Conservation (phyloP, 176 grass and related monocot species). For the Oryza australiensis region DNA sequence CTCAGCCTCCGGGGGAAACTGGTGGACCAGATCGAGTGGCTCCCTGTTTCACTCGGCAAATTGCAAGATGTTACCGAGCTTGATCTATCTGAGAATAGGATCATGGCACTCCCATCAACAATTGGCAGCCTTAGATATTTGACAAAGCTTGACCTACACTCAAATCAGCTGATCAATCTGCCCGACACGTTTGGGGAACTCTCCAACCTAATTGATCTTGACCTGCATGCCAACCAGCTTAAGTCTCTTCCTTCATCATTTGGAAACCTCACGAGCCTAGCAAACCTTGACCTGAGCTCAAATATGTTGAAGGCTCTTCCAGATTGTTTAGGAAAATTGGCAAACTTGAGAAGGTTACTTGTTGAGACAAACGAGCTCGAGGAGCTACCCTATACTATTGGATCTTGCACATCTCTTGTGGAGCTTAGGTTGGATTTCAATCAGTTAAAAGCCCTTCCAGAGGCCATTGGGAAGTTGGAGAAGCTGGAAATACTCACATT, state of each 20-base stretch:
- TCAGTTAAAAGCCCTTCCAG: conserved; percentile 88
- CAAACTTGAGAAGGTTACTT: conserved; percentile 75
- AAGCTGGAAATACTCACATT: conserved; percentile 78
- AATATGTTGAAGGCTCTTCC: conserved; percentile 74
- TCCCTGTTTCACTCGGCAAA: conserved; percentile 91
- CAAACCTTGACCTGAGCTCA: conserved; percentile 77
- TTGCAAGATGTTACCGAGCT: conserved; percentile 80
- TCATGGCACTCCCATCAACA: conserved; percentile 80
- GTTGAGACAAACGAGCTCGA: conserved; percentile 89
- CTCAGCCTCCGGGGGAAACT: conserved; percentile 84
- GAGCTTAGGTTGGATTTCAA: conserved; percentile 94
- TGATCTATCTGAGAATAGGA: conserved; percentile 87
- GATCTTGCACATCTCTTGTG: conserved; percentile 73
- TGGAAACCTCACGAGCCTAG: conserved; percentile 68
- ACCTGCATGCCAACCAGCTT: conserved; percentile 76
- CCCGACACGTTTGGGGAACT: conserved; percentile 91
- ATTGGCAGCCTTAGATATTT: conserved; percentile 77
- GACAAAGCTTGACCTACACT: conserved; percentile 88
- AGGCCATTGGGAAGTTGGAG: conserved; percentile 88
- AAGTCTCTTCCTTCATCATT: conserved; percentile 81
- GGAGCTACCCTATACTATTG: conserved; percentile 94
- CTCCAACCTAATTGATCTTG: conserved; percentile 75
- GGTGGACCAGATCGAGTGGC: conserved; percentile 92
- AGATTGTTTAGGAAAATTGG: conserved; percentile 74
- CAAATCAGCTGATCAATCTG: conserved; percentile 86